Evolutionary conservation across 2,329 filamentous ascomycete genomes (phyloP), one percentile per base, ranked within the genome.

Genomic region (Chaetomium olivaceum): DNA sequence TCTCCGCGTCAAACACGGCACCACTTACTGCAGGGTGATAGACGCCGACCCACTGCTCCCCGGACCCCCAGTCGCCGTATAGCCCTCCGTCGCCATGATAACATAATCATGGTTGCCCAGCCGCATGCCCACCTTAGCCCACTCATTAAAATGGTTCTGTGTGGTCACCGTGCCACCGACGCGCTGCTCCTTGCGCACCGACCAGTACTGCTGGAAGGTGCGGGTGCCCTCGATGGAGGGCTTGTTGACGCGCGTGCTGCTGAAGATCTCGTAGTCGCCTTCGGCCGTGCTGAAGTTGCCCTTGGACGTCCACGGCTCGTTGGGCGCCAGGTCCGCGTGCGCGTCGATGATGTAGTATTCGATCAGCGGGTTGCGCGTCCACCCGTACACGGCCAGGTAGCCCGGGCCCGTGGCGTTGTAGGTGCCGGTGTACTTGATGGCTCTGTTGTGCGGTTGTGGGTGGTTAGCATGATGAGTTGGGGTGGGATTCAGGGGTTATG

Each of bases 291-390:
- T 80, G 67, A 87, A 79, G 64, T 80, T 80, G 29, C 84, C 85
- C 72, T 82, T 82, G 67, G 77, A 76, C 1, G 77, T 80, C 68
- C 78, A 79, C 21, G 77, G 82, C 70, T 80, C 79, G 64, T 78
- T 77, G 1, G 82, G 82, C 54, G 82, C 78, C 71, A 84, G 81
- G 51, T 78, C 79, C 66, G 81, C 82, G 72, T 80, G 82, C 14
- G 78, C 74, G 66, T 87, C 85, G 69, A 86, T 78, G 65, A 87
- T 81, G 76, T 87, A 87, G 77, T 86, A 86, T 70, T 87, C 85
- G 72, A 86, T 77, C n/a, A 85, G 75, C 0, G 83, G 83, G 72
- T 79, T 80, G 21, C 73, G 76, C 1, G 81, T 84, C 83, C 85
- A 87, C 55, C 85, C 85, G 71, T 87, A 87, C n/a, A 87, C 74